These are phyloP conservation scores for Trametes cinnabarina DNA, from an alignment of 768 basidiomycete genomes.

Conservation along the genomic window DNA sequence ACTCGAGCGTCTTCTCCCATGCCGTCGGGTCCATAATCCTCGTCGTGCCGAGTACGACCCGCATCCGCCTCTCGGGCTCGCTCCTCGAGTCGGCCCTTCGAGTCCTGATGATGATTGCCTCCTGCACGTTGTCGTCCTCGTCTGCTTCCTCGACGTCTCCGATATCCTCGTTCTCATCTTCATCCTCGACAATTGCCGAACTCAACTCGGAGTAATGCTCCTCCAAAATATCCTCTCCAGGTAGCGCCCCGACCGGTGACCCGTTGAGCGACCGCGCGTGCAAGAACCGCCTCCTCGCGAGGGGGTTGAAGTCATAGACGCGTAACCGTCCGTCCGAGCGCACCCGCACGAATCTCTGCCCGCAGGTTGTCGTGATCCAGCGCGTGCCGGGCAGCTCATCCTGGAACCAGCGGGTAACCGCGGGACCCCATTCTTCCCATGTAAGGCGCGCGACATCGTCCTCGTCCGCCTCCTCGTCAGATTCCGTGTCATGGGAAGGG, in stretches of 20 bases:
- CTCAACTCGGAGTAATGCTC: constrained; percentile 2
- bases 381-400: constrained; percentile 22
- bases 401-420: constrained; percentile 26
- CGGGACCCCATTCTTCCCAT: constrained; percentile 28
- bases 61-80: background rate
- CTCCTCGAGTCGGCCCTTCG: background rate
- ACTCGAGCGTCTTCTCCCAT: constrained; percentile 22
- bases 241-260: background rate
- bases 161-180: background rate
- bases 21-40: constrained; percentile 4
- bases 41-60: constrained; percentile 13
- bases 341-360: constrained; percentile 28
- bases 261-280: background rate
- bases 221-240: constrained; percentile 8
- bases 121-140: background rate
- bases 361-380: constrained; percentile 34
- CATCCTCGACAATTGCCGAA: background rate
- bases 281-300: constrained; percentile 8
- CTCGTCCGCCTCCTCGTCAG: background rate
- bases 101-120: background rate
- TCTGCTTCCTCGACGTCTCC: background rate
- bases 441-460: background rate
- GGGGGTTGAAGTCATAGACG: constrained; percentile 27
- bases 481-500: background rate
- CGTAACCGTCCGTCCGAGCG: constrained; percentile 7